phyloP scores from a whole-genome alignment of 306 rosid species.

The Sicyos edulis region DNA sequence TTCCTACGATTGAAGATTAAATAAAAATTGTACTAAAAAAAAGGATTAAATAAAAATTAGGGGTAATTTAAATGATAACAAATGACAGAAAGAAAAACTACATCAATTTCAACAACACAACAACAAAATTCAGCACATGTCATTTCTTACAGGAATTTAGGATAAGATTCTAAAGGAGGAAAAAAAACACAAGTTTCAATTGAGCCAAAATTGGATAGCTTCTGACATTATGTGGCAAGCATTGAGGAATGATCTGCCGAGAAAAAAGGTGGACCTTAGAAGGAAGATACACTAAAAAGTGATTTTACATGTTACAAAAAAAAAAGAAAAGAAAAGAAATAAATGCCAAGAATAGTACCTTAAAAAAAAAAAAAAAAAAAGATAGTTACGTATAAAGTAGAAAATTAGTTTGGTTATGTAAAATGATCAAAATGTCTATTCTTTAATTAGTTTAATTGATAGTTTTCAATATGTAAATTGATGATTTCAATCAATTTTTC shows the following conservation, averaged over 20 bases:
- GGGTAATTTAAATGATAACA: neutral
- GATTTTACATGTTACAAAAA: no score
- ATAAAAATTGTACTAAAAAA: no score
- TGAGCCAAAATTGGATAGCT: neutral
- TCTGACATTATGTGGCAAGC: neutral
- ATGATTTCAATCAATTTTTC: no score
- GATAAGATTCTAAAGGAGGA: neutral
- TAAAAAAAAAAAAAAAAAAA: no score
- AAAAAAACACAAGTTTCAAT: neutral
- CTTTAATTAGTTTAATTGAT: no score
- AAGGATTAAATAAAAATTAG: no score
- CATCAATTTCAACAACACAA: conserved; percentile 1
- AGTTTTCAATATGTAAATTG: no score
- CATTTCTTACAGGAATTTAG: neutral
- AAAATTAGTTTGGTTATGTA: no score
- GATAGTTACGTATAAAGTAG: no score
- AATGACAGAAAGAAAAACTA: neutral
- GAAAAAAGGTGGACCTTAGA: neutral
- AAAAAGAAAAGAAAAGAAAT: no score
- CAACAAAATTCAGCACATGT: neutral
- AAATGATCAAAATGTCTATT: no score
- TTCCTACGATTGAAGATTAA: neutral
- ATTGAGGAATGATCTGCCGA: neutral
- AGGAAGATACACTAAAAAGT: neutral
- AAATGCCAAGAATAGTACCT: no score